Conservation (phyloP, 169 alveolate genomes). For the Plasmodium fragile region DNA sequence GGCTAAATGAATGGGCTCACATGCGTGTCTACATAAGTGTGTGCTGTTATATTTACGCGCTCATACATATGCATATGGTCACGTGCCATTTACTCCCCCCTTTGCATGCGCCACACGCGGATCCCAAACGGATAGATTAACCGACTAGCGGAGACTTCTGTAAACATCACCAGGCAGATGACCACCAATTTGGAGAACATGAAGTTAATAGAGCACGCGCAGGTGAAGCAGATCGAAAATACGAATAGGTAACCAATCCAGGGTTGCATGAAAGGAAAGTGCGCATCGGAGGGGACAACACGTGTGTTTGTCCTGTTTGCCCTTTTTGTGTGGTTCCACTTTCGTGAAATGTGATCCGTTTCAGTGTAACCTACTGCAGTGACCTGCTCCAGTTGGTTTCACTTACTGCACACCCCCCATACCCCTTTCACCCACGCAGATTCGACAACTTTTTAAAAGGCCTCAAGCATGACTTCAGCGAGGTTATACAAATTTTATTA, state of each 20-base stretch:
- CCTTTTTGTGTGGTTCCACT: not conserved
- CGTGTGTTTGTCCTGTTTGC: not conserved
- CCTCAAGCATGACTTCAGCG: slow-evolving; percentile 56
- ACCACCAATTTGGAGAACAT: slow-evolving; percentile 75
- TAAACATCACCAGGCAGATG: slow-evolving; percentile 68
- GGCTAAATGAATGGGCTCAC: not conserved
- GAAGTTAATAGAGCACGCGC: slow-evolving; percentile 73
- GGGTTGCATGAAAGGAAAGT: not conserved
- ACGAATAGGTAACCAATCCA: slow-evolving; percentile 62
- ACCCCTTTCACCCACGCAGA: slow-evolving; percentile 15
- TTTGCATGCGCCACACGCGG: not conserved
- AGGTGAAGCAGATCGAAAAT: slow-evolving; percentile 73
- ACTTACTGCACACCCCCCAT: not conserved
- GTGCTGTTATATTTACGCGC: not conserved
- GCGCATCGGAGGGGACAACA: not conserved
- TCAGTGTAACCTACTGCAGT: not conserved
- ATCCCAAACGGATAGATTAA: slow-evolving; percentile 30
- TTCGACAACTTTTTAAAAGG: slow-evolving; percentile 68
- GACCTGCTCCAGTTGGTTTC: not conserved
- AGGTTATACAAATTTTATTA: slow-evolving; percentile 56
- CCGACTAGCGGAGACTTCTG: slow-evolving; percentile 55
- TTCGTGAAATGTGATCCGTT: not conserved
- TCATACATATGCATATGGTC: not conserved
- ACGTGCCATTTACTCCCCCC: not conserved
- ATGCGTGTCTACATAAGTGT: not conserved